These are phyloP conservation scores for Trypanosoma melophagium DNA, from an alignment of 208 protist genomes.

Conservation along the genomic window DNA sequence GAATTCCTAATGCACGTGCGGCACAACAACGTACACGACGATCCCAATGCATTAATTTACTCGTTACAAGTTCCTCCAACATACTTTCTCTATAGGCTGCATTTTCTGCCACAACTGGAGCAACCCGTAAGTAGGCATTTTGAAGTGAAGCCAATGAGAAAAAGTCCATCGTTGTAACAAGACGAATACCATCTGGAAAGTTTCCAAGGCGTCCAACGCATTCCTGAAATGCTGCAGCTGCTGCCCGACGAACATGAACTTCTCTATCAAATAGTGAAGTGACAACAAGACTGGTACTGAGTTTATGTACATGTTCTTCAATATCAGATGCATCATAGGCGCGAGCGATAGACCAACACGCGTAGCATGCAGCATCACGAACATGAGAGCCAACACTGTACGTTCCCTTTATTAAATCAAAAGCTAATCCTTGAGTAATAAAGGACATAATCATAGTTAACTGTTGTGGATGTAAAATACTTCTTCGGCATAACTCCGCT, in stretches of 20 bases:
- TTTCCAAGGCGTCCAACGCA: slow-evolving; percentile 90
- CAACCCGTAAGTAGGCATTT: slow-evolving; percentile 89
- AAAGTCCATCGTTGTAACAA: slow-evolving; percentile 96
- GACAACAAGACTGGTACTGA: slow-evolving; percentile 79
- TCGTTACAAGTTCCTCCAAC: slow-evolving; percentile 80
- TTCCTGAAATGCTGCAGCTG: slow-evolving; percentile 93
- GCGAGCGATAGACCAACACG: slow-evolving; percentile 98
- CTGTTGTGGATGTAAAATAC: slow-evolving; percentile 85
- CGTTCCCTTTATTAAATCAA: slow-evolving; percentile 94
- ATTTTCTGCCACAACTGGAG: slow-evolving; percentile 61
- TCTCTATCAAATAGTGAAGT: slow-evolving; percentile 91
- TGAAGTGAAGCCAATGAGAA: slow-evolving; percentile 92
- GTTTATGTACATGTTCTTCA: slow-evolving; percentile 64
- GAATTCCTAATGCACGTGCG: slow-evolving; percentile 64
- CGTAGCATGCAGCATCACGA: slow-evolving; percentile 98
- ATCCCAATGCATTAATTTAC: slow-evolving; percentile 93
- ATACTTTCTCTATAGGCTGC: slow-evolving; percentile 83
- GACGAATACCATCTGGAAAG: slow-evolving; percentile 96
- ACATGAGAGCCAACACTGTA: slow-evolving; percentile 97
- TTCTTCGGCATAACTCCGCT: slow-evolving; percentile 95
- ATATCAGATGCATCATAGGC: slow-evolving; percentile 94
- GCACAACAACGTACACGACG: slow-evolving; percentile 78
- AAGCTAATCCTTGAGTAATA: slow-evolving; percentile 84
- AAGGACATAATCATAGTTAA: slow-evolving; percentile 74
- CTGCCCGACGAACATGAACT: slow-evolving; percentile 91